These are phyloP conservation scores for Daldinia grandis DNA, from an alignment of 495 filamentous ascomycete species.

Conservation along the genomic window DNA sequence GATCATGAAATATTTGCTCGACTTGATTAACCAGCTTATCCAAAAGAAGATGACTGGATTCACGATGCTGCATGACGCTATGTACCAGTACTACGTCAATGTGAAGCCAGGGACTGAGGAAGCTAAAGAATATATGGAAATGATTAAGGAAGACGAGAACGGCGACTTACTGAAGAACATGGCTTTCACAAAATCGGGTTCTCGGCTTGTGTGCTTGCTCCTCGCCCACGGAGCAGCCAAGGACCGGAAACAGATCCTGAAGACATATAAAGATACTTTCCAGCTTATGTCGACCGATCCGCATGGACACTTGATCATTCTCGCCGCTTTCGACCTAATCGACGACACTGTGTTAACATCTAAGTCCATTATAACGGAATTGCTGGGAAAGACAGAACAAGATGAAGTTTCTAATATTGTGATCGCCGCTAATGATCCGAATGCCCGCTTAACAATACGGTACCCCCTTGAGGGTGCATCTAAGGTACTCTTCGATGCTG, in stretches of 20 bases:
- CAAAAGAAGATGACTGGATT: slow-evolving; percentile 97
- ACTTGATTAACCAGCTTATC: slow-evolving; percentile 86
- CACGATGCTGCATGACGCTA: slow-evolving; percentile 95
- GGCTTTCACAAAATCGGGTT: slow-evolving; percentile 91
- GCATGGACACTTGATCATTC: slow-evolving; percentile 79
- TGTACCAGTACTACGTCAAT: slow-evolving; percentile 94
- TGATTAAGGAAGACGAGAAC: slow-evolving; percentile 88
- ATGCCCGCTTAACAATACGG: slow-evolving; percentile 79
- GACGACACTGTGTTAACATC: slow-evolving; percentile 91
- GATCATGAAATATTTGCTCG: slow-evolving; percentile 83
- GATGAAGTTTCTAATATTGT: slow-evolving; percentile 70
- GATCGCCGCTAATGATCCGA: slow-evolving; percentile 69
- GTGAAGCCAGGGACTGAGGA: slow-evolving; percentile 78
- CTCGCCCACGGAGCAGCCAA: slow-evolving; percentile 88
- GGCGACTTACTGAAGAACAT: slow-evolving; percentile 91
- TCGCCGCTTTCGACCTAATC: slow-evolving; percentile 86
- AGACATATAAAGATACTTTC: slow-evolving; percentile 84
- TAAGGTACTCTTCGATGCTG: slow-evolving; percentile 71
- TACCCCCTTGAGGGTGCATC: slow-evolving; percentile 81
- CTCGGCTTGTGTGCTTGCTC: slow-evolving; percentile 79
- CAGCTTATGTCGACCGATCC: slow-evolving; percentile 81
- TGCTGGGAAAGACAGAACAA: slow-evolving; percentile 72
- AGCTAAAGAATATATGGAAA: slow-evolving; percentile 84
- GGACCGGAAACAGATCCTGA: slow-evolving; percentile 88
- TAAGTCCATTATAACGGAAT: slow-evolving; percentile 84